Percentiles rank a stretch among this genome's conserved stretches.
Conservation (phyloP, 2,329 filamentous ascomycete genomes). For the Colletotrichum lentis region DNA sequence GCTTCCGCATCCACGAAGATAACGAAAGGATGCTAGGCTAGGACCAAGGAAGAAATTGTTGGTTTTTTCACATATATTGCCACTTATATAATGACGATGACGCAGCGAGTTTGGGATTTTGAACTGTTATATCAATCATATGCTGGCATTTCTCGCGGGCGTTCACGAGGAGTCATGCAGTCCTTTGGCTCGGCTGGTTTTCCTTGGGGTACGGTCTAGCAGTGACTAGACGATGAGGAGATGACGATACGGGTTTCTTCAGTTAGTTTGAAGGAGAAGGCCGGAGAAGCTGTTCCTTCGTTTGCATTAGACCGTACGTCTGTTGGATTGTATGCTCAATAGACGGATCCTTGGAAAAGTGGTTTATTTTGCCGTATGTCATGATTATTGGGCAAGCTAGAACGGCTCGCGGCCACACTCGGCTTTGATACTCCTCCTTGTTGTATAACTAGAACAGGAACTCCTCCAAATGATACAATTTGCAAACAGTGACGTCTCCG, state of each 20-base stretch:
- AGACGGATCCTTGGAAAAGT: neutral
- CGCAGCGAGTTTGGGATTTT: constrained; percentile 34
- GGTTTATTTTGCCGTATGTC: constrained; percentile 5
- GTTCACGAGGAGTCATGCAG: constrained; percentile 3
- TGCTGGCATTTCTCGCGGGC: constrained; percentile 13
- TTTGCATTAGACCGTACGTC: neutral
- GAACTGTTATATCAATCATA: constrained; percentile 24
- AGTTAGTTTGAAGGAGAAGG: neutral
- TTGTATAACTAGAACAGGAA: constrained; percentile 29
- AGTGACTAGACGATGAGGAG: neutral
- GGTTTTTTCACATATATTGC: neutral
- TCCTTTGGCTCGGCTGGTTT: constrained; percentile 14
- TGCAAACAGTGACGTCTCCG: neutral
- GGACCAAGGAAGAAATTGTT: constrained; percentile 3
- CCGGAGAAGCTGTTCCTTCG: neutral
- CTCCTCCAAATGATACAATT: constrained; percentile 6
- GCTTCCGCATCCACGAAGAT: constrained; percentile 55
- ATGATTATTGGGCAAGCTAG: constrained; percentile 14
- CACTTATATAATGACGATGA: constrained; percentile 32
- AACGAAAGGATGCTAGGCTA: constrained; percentile 36
- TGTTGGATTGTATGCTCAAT: neutral
- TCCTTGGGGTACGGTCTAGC: constrained; percentile 1
- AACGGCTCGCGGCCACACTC: constrained; percentile 18
- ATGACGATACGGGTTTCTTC: neutral
- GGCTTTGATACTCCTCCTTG: constrained; percentile 9